Evolutionary conservation across 1,284 basidiomycete genomes (phyloP).

Genomic region (Moesziomyces globuligerus): DNA sequence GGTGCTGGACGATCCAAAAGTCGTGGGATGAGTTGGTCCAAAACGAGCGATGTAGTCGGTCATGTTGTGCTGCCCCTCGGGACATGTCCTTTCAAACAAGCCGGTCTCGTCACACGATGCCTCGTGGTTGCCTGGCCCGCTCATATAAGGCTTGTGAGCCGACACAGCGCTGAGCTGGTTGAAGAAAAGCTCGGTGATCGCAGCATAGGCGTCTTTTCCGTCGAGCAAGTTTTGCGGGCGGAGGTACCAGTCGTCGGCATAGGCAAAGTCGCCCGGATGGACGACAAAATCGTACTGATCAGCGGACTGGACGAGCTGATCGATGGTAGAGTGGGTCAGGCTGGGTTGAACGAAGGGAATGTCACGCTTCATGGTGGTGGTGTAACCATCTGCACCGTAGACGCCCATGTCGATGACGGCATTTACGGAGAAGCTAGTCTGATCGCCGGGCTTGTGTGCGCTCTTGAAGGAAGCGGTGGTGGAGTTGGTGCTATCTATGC

Average conservation of each 20-base stretch:
- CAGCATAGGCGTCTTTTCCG: constrained; percentile 37
- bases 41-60: constrained; percentile 46
- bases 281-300: constrained; percentile 45
- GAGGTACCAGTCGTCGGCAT: constrained; percentile 66
- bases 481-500: constrained; percentile 41
- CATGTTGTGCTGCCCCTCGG: constrained; percentile 52
- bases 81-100: constrained; percentile 35
- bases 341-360: constrained; percentile 33
- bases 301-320: constrained; percentile 22
- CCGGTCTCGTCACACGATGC: constrained; percentile 22
- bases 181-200: constrained; percentile 67
- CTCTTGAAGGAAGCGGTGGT: constrained; percentile 38
- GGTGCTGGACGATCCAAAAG: constrained; percentile 20
- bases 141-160: constrained; percentile 57
- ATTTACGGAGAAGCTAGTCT: constrained; percentile 53
- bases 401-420: constrained; percentile 68
- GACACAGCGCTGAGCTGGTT: constrained; percentile 64
- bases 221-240: constrained; percentile 42
- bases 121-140: constrained; percentile 56
- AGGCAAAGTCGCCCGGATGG: constrained; percentile 67
- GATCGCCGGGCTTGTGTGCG: constrained; percentile 26
- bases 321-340: constrained; percentile 40
- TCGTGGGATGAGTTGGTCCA: constrained; percentile 42
- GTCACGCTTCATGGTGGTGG: constrained; percentile 46
- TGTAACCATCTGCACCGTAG: constrained; percentile 65